Conservation (phyloP, 306 rosid species). For the Echinosophora koreensis region DNA sequence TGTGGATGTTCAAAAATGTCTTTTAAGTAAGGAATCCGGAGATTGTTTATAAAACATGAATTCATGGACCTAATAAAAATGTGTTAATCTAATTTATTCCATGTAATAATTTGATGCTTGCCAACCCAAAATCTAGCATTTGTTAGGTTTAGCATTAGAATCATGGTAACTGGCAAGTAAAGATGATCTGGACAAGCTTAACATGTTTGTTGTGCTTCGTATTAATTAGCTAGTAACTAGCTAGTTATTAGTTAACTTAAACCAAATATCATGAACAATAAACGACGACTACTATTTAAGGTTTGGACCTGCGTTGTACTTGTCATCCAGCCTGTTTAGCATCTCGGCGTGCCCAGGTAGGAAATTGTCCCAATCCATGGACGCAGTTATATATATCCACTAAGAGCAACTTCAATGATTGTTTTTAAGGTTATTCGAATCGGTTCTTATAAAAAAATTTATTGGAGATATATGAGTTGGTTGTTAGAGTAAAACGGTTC, state of each 20-base stretch:
- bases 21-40: not conserved
- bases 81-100: not conserved
- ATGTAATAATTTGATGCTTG: conserved; percentile 6
- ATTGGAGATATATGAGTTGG: too few species aligned
- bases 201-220: not conserved
- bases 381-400: too few species aligned
- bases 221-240: not conserved
- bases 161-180: conserved; percentile 2
- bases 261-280: not conserved
- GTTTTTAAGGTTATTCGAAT: too few species aligned
- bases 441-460: too few species aligned
- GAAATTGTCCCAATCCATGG: conserved; percentile 21
- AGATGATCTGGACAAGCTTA: conserved; percentile 13
- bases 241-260: not conserved
- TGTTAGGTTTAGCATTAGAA: conserved; percentile 21
- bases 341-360: conserved; percentile 19
- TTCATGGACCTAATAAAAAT: conserved; percentile 7
- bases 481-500: too few species aligned
- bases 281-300: not conserved
- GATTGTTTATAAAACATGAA: not conserved
- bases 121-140: conserved; percentile 16
- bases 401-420: too few species aligned
- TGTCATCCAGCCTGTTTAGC: not conserved
- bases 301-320: not conserved
- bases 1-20: not conserved